Conservation (phyloP, 768 basidiomycete species). For the Suillus discolor region DNA sequence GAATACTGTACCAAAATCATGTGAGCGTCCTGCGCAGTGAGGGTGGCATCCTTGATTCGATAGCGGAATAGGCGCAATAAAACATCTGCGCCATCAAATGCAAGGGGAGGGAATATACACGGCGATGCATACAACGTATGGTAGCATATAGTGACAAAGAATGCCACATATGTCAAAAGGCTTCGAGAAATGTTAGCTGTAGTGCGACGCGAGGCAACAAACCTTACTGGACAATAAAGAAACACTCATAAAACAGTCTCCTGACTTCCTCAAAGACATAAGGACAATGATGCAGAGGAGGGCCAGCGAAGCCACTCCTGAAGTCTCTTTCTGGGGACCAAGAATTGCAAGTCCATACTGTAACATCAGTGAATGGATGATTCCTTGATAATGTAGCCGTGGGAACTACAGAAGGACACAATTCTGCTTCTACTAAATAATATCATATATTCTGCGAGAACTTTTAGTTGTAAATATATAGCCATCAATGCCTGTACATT, state of each 20-base stretch:
- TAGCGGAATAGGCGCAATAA: slow-evolving; percentile 68
- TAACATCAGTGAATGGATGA: too few relatives aligned
- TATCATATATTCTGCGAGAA: too few relatives aligned
- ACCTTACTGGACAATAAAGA: slow-evolving; percentile 74
- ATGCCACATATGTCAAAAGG: slow-evolving; percentile 52
- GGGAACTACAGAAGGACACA: too few relatives aligned
- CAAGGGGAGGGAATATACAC: slow-evolving; percentile 83
- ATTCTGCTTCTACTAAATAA: too few relatives aligned
- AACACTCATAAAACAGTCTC: slow-evolving; percentile 62
- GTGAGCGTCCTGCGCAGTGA: slow-evolving; percentile 59
- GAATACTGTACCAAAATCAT: slow-evolving; percentile 67
- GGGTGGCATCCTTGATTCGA: slow-evolving; percentile 73
- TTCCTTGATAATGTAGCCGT: too few relatives aligned
- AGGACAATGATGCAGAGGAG: slow-evolving; percentile 67
- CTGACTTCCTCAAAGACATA: slow-evolving; percentile 64
- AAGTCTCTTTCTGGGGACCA: slow-evolving; percentile 70
- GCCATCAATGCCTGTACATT: too few relatives aligned
- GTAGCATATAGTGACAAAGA: slow-evolving; percentile 76
- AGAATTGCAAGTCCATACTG: slow-evolving; percentile 62
- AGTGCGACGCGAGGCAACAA: background rate
- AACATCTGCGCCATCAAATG: slow-evolving; percentile 79
- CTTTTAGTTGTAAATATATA: too few relatives aligned
- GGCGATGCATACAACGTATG: slow-evolving; percentile 80
- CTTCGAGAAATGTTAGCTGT: slow-evolving; percentile 27
- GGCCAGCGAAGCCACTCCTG: slow-evolving; percentile 71